Conservation (phyloP, 805 yeast species). For the Saccharomycopsis oosterbeekiorum region DNA sequence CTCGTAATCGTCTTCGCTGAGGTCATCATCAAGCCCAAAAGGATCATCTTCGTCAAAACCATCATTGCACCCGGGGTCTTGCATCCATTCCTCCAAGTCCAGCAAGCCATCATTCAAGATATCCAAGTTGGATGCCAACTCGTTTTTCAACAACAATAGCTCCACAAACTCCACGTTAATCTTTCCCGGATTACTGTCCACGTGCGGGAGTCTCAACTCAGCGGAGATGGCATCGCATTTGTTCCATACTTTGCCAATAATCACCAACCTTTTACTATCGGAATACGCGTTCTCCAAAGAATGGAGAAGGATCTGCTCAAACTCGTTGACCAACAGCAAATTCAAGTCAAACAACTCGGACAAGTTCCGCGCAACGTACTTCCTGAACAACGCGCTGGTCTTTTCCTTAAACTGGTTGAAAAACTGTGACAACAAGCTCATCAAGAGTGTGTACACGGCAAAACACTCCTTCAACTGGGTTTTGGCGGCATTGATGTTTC, state of each 20-base stretch:
- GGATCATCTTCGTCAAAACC: conserved; percentile 41
- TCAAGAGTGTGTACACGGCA: conserved; percentile 33
- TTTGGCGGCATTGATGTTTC: conserved; percentile 34
- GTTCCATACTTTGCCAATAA: conserved; percentile 68
- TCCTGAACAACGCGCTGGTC: conserved; percentile 3
- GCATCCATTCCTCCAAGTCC: conserved; percentile 63
- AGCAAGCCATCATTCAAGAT: conserved; percentile 53
- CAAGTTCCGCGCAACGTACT: not conserved
- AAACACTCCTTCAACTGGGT: conserved; percentile 38
- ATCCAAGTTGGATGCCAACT: conserved; percentile 34
- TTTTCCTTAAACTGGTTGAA: conserved; percentile 12
- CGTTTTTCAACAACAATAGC: conserved; percentile 39
- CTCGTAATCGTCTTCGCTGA: conserved; percentile 21
- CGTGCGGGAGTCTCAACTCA: conserved; percentile 18
- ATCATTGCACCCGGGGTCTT: conserved; percentile 42
- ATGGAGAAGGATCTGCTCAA: not conserved
- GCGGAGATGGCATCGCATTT: conserved; percentile 41
- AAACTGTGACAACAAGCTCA: conserved; percentile 37
- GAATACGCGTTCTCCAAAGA: not conserved
- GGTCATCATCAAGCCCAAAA: conserved; percentile 34
- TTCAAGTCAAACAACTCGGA: conserved; percentile 1
- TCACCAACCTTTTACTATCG: conserved; percentile 35
- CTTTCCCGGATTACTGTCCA: not conserved
- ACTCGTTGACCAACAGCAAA: not conserved
- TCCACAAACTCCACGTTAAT: conserved; percentile 36